These are phyloP conservation scores for Cyberlindnera sargentensis DNA, from an alignment of 805 yeast genomes.

Conservation along the genomic window DNA sequence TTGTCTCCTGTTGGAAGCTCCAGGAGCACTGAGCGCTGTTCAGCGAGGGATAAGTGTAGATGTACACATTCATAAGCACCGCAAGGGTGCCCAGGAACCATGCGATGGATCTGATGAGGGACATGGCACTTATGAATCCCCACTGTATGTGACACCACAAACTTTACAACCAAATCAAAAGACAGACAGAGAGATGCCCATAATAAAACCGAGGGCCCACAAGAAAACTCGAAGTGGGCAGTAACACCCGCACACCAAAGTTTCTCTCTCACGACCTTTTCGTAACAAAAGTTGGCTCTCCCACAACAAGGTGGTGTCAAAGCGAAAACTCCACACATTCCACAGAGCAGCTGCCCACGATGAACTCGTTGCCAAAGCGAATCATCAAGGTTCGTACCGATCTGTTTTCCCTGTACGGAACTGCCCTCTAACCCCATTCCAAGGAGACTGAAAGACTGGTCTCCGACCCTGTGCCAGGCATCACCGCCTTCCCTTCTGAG, in stretches of 20 bases:
- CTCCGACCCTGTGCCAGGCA: conserved; percentile 96
- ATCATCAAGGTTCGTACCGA: conserved; percentile 57
- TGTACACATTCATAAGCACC: conserved; percentile 47
- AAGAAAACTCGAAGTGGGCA: too few species aligned
- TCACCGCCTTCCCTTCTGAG: conserved; percentile 87
- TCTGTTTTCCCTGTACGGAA: too few species aligned
- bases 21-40: conserved; percentile 53
- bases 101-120: conserved; percentile 20
- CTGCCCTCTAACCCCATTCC: too few species aligned
- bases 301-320: too few species aligned
- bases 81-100: conserved; percentile 29
- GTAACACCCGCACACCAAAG: too few species aligned
- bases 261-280: too few species aligned
- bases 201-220: too few species aligned
- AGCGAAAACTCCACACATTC: too few species aligned
- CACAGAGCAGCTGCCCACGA: background rate
- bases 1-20: conserved; percentile 28
- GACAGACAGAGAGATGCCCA: too few species aligned
- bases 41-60: conserved; percentile 71
- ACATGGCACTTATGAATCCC: conserved; percentile 3
- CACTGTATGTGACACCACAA: too few species aligned
- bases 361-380: conserved; percentile 55
- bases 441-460: conserved; percentile 88
- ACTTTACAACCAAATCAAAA: too few species aligned
- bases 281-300: too few species aligned